Percentiles rank a stretch among this genome's conserved stretches.
Evolutionary conservation across 805 yeast genomes (phyloP).

Genomic region (Danielia oregonensis): DNA sequence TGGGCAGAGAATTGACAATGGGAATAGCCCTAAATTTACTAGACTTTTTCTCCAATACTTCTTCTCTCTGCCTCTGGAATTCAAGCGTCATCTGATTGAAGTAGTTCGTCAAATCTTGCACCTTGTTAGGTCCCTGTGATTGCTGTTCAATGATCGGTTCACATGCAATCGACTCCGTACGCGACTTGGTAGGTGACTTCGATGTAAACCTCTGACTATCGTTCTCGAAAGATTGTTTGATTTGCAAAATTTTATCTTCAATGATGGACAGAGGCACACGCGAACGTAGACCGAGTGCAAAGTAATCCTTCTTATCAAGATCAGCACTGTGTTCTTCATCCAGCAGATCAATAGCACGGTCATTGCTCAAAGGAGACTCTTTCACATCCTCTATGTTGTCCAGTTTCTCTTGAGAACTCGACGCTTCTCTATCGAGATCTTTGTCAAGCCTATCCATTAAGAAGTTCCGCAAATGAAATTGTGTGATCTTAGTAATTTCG

Average conservation of each 20-base stretch:
- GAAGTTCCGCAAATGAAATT: constrained; percentile 75
- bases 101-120: constrained; percentile 60
- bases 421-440: constrained; percentile 9
- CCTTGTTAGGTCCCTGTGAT: constrained; percentile 29
- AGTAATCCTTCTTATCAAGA: not conserved
- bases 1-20: constrained; percentile 72
- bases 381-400: not conserved
- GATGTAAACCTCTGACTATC: constrained; percentile 11
- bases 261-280: constrained; percentile 16
- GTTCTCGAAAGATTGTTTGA: constrained; percentile 16
- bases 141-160: constrained; percentile 4
- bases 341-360: too few relatives aligned
- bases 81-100: constrained; percentile 79
- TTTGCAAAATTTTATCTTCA: constrained; percentile 16
- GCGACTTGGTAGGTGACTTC: constrained; percentile 7
- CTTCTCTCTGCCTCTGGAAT: constrained; percentile 86
- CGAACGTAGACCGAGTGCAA: constrained; percentile 4
- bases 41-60: constrained; percentile 52
- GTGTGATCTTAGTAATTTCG: constrained; percentile 87
- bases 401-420: not conserved
- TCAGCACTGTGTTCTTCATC: not conserved
- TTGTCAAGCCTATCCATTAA: constrained; percentile 51
- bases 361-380: not conserved
- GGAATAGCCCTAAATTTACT: constrained; percentile 67
- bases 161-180: constrained; percentile 3